These are phyloP conservation scores for Turritis glabra DNA, from an alignment of 345 rosid genomes.

Conservation along the genomic window DNA sequence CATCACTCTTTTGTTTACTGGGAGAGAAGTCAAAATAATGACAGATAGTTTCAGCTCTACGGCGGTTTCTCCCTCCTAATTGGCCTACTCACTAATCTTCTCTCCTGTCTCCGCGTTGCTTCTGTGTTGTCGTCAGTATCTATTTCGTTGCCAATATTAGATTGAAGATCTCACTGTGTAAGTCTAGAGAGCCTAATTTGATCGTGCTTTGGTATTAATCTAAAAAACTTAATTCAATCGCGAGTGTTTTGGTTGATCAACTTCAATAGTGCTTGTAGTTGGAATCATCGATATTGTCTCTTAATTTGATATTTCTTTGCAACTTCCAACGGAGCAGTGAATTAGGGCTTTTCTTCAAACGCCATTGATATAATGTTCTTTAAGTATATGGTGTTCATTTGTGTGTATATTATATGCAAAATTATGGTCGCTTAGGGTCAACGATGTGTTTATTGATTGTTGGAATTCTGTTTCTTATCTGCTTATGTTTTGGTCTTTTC, in stretches of 20 bases:
- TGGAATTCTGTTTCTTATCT: not conserved
- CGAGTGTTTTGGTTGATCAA: not conserved
- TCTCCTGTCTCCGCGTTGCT: not conserved
- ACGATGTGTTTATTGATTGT: not conserved
- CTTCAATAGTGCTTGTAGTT: not conserved
- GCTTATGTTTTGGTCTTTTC: conserved; percentile 2
- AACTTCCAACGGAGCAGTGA: not conserved
- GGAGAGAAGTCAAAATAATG: not conserved
- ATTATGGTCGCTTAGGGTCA: not conserved
- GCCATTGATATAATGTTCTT: not conserved
- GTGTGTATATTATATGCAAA: no score
- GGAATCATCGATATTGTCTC: not conserved
- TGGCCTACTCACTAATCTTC: not conserved
- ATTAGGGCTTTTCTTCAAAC: conserved; percentile 10
- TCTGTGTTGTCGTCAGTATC: not conserved
- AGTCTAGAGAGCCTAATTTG: not conserved
- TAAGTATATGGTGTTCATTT: no score
- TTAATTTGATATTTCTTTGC: not conserved
- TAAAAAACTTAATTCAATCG: not conserved
- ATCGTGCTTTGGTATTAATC: not conserved
- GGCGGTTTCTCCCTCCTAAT: not conserved
- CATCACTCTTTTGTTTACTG: not conserved
- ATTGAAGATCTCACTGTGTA: conserved; percentile 13
- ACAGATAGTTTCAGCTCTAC: not conserved
- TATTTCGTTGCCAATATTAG: not conserved